Percentiles rank a stretch among this genome's conserved stretches.
Conservation (phyloP, 2,329 filamentous ascomycete species). For the Penicillium brasilianum region DNA sequence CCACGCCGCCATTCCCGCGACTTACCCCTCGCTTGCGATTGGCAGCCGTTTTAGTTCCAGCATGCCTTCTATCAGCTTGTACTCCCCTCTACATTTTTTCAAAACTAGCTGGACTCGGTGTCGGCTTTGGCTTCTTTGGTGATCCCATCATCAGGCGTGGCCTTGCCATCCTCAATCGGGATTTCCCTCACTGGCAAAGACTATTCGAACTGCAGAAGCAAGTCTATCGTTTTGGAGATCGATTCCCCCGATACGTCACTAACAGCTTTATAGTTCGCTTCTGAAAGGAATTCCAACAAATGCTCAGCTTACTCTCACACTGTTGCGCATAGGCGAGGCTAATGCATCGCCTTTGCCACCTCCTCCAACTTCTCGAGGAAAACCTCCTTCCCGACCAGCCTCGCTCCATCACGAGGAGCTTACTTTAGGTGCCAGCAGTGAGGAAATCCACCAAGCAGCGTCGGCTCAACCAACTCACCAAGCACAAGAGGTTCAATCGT, state of each 20-base stretch:
- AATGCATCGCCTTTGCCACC: slow-evolving; percentile 79
- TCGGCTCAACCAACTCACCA: slow-evolving; percentile 54
- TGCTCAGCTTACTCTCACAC: slow-evolving; percentile 78
- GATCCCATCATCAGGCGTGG: slow-evolving; percentile 71
- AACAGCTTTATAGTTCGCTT: slow-evolving; percentile 57
- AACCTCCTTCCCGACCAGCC: slow-evolving; percentile 57
- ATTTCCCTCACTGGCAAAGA: slow-evolving; percentile 74
- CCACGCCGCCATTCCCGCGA: slow-evolving; percentile 65
- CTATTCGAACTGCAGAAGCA: slow-evolving; percentile 72
- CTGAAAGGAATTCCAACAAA: slow-evolving; percentile 85
- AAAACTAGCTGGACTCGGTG: slow-evolving; percentile 68
- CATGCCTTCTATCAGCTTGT: slow-evolving; percentile 60
- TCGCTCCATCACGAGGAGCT: slow-evolving; percentile 60
- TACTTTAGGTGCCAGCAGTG: slow-evolving; percentile 65
- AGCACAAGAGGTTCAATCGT: background rate
- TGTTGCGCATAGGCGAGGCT: slow-evolving; percentile 79
- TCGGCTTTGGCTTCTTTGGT: slow-evolving; percentile 80
- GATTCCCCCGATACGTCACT: slow-evolving; percentile 10
- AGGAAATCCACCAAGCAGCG: slow-evolving; percentile 69
- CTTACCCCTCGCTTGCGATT: slow-evolving; percentile 61
- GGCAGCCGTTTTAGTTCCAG: slow-evolving; percentile 57
- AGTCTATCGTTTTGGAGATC: background rate
- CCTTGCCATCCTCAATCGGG: slow-evolving; percentile 55
- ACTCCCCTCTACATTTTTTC: slow-evolving; percentile 64
- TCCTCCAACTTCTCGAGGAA: slow-evolving; percentile 52